Percentiles rank a stretch among this genome's conserved stretches.
These are phyloP conservation scores for Yamadazyma laniorum DNA, from an alignment of 805 yeast species.

Conservation along the genomic window DNA sequence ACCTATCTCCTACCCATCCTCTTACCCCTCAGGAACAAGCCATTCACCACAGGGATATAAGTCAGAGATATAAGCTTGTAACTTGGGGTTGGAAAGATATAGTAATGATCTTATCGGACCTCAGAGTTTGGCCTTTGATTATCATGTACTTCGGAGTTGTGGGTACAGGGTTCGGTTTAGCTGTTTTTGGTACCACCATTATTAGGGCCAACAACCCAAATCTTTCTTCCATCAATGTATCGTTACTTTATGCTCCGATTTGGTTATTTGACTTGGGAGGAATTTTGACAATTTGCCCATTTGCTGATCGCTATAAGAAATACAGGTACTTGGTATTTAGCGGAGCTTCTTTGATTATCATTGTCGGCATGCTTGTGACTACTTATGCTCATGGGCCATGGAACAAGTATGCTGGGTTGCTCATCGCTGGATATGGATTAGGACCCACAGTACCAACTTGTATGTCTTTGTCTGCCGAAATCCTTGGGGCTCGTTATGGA, in stretches of 20 bases:
- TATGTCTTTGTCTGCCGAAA: conserved; percentile 81
- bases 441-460: conserved; percentile 90
- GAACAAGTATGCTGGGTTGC: conserved; percentile 76
- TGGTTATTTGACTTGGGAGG: conserved; percentile 85
- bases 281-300: conserved; percentile 70
- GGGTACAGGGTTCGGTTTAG: conserved; percentile 85
- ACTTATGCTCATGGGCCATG: conserved; percentile 74
- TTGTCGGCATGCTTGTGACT: conserved; percentile 70
- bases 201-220: conserved; percentile 62
- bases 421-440: conserved; percentile 81
- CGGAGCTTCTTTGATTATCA: conserved; percentile 62
- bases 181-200: conserved; percentile 80
- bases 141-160: conserved; percentile 92
- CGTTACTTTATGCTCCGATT: conserved; percentile 81
- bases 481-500: conserved; percentile 67
- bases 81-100: conserved; percentile 65
- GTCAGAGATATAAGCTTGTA: conserved; percentile 43
- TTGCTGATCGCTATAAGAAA: conserved; percentile 67
- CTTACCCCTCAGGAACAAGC: conserved; percentile 51
- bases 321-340: conserved; percentile 63
- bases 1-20: conserved; percentile 42
- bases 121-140: conserved; percentile 74
- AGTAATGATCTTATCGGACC: conserved; percentile 52
- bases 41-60: conserved; percentile 62
- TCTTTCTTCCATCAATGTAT: conserved; percentile 63